These are phyloP conservation scores for Capniomyces stellatus DNA, from an alignment of 371 early-diverging fungal species.

Conservation along the genomic window DNA sequence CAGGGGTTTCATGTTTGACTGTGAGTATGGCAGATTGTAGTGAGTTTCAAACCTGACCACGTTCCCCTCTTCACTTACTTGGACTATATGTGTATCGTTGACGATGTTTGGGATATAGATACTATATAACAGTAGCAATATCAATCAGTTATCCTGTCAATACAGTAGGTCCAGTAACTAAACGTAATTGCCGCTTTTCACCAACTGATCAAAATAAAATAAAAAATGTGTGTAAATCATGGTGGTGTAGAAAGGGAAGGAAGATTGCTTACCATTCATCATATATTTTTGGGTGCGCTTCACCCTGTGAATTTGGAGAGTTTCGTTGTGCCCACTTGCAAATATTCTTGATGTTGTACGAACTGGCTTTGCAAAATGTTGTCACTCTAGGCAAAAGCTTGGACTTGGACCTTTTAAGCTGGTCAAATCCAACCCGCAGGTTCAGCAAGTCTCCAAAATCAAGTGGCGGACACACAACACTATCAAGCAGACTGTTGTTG, in stretches of 20 bases:
- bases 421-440: slow-evolving; percentile 36
- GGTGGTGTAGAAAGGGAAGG: too few relatives aligned
- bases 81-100: neutral
- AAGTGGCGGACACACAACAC: slow-evolving; percentile 20
- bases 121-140: too few relatives aligned
- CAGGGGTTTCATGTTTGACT: neutral
- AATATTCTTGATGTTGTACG: slow-evolving; percentile 1
- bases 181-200: too few relatives aligned
- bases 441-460: slow-evolving; percentile 21
- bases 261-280: neutral
- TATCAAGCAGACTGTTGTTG: neutral
- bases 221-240: too few relatives aligned
- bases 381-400: slow-evolving; percentile 60
- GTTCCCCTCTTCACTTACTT: slow-evolving; percentile 5
- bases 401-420: slow-evolving; percentile 41
- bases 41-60: neutral
- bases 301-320: neutral
- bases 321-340: neutral
- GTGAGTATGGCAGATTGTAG: neutral
- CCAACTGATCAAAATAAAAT: too few relatives aligned
- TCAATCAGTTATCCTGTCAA: too few relatives aligned
- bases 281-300: slow-evolving; percentile 1
- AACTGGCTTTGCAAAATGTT: slow-evolving; percentile 53
- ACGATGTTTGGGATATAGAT: neutral
- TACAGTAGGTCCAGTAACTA: too few relatives aligned